Evolutionary conservation across 768 basidiomycete species (phyloP).

Genomic region (Amanita subjunquillea): DNA sequence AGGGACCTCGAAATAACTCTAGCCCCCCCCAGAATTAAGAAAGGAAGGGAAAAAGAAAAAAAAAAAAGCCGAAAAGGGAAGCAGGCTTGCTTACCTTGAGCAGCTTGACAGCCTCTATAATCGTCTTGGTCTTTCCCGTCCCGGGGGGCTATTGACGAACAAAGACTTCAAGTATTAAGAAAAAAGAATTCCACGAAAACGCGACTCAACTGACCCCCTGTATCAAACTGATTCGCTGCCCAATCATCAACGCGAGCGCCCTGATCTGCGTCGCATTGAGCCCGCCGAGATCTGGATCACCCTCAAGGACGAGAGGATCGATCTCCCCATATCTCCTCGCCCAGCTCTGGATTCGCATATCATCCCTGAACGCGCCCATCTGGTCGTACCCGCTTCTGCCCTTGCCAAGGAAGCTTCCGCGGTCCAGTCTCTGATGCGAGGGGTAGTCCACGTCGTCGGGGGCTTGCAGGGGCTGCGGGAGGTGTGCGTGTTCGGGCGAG

Average conservation of each 20-base stretch:
- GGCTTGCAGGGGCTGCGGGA: constrained; percentile 24
- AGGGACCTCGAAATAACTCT: constrained; percentile 59
- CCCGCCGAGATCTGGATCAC: constrained; percentile 58
- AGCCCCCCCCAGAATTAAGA: background rate
- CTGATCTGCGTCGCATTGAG: constrained; percentile 71
- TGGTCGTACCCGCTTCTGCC: constrained; percentile 9
- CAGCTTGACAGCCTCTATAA: constrained; percentile 73
- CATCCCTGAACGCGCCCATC: constrained; percentile 50
- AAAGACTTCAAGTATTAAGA: constrained; percentile 1
- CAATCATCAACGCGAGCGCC: constrained; percentile 83
- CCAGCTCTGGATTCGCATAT: constrained; percentile 80
- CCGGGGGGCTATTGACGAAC: constrained; percentile 58
- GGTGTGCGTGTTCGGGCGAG: constrained; percentile 19
- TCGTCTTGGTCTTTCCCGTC: constrained; percentile 89
- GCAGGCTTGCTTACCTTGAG: constrained; percentile 45
- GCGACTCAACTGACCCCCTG: constrained; percentile 57
- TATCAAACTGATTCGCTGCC: constrained; percentile 66
- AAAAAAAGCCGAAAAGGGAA: background rate
- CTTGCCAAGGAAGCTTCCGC: constrained; percentile 11
- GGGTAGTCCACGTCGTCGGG: constrained; percentile 29
- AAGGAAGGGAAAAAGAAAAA: too few species aligned
- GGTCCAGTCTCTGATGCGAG: constrained; percentile 26
- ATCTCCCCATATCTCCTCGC: constrained; percentile 50
- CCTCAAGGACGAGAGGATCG: constrained; percentile 58
- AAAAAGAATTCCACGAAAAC: constrained; percentile 1